phyloP scores from a whole-genome alignment of 306 rosid species.

The Ormosia semicastrata region DNA sequence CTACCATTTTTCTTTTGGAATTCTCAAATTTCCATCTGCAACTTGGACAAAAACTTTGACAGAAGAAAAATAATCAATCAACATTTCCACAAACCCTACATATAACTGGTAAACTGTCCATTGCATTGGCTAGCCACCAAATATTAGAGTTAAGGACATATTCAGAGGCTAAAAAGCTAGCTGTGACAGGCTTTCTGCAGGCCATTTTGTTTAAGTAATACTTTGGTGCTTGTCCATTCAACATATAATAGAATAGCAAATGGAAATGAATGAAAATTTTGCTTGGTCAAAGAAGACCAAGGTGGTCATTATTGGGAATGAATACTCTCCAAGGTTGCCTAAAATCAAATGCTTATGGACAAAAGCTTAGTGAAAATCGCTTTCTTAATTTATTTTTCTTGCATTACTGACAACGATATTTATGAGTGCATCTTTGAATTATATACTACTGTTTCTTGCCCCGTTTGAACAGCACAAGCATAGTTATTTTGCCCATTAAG shows the following conservation, averaged over 20 bases:
- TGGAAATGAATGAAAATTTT: background rate
- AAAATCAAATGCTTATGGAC: background rate
- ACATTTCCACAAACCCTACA: no score
- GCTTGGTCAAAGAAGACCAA: background rate
- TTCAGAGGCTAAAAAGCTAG: background rate
- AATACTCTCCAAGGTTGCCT: background rate
- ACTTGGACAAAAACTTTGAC: no score
- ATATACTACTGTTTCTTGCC: background rate
- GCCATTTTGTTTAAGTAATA: background rate
- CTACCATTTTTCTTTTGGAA: no score
- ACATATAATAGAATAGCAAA: background rate
- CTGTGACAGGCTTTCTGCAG: background rate
- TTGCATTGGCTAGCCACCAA: no score
- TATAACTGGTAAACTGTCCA: no score
- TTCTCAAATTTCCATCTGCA: no score
- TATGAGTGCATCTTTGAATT: background rate
- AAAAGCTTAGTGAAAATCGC: background rate
- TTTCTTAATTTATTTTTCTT: background rate
- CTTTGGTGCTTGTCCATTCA: background rate
- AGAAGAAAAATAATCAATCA: no score
- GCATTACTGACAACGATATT: background rate
- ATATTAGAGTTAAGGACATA: background rate
- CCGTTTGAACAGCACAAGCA: background rate
- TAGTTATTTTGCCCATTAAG: background rate
- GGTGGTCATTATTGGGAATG: background rate